Evolutionary conservation across 2,329 filamentous ascomycete genomes (phyloP), one percentile per base, ranked within the genome.

Genomic region (Proliferodiscus dingleyae): DNA sequence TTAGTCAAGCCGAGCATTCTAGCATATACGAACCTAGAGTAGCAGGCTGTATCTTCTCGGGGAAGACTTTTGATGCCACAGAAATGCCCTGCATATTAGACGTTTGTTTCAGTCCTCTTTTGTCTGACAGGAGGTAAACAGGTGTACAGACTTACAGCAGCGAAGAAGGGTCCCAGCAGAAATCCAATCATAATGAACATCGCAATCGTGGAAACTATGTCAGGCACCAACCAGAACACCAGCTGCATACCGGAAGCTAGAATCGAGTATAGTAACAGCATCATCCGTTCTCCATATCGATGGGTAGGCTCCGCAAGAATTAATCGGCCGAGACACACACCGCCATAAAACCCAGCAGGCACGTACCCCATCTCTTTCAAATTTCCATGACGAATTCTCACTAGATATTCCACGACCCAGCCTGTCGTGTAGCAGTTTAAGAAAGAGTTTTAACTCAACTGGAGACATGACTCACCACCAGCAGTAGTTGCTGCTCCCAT

Each of bases 391-490:
- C 80, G 74, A n/a, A 78, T 76, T 2, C 71, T 70, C 5, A 83
- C 74, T 3, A 85, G 69, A 45, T 80, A 85, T 52, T 83, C 78
- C 2, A 84, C 80, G 0, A 83, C 73, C 81, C 80, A 85, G 1
- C 81, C 79, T 48, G 66, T 61, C 7, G n/a, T 7, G 26, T 10
- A n/a, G n/a, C n/a, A n/a, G n/a, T n/a, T n/a, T n/a, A n/a, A n/a
- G n/a, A n/a, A n/a, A n/a, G n/a, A n/a, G n/a, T n/a, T n/a, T n/a
- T n/a, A n/a, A n/a, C n/a, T n/a, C n/a, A n/a, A n/a, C n/a, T 26
- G 33, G 7, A 4, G 8, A 26, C 15, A 15, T 4, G 8, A 46
- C 58, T 24, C 54, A 61, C 69, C 69, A 9, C 50, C 49, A 11
- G 77, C 73, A 0, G 80, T 83, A 2, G 80, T 71, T 1, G 58